These are phyloP conservation scores for Citrus unshiu DNA, from an alignment of 345 rosid species.

Conservation along the genomic window DNA sequence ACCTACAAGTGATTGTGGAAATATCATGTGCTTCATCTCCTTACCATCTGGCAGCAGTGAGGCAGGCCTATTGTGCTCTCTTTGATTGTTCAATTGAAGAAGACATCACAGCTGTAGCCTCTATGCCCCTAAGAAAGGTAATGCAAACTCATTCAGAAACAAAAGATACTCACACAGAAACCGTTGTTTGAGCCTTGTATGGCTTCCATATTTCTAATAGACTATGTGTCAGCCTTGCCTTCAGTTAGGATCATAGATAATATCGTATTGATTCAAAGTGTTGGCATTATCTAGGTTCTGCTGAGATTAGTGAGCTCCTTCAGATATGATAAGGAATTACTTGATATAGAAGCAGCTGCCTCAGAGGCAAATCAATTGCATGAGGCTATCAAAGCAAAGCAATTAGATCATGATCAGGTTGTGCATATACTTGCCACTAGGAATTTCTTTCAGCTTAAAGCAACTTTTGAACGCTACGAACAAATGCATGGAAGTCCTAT, in stretches of 20 bases:
- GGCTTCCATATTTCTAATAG: neutral
- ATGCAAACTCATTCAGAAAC: neutral
- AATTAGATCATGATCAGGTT: slow-evolving; percentile 60
- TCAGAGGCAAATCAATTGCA: slow-evolving; percentile 59
- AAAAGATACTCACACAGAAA: neutral
- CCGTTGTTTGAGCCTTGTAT: neutral
- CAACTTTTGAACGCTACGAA: slow-evolving; percentile 60
- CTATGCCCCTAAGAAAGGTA: slow-evolving; percentile 69
- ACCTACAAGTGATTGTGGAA: slow-evolving; percentile 62
- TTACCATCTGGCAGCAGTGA: slow-evolving; percentile 63
- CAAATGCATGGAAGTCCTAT: slow-evolving; percentile 47
- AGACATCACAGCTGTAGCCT: slow-evolving; percentile 43
- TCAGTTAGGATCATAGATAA: neutral
- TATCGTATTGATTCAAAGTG: neutral
- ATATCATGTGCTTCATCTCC: slow-evolving; percentile 77
- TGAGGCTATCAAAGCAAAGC: slow-evolving; percentile 54
- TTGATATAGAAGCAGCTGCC: slow-evolving; percentile 49
- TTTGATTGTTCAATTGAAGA: slow-evolving; percentile 74
- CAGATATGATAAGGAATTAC: slow-evolving; percentile 68
- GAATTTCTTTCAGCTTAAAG: slow-evolving; percentile 69
- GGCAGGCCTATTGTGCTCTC: slow-evolving; percentile 69
- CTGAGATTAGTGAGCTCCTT: slow-evolving; percentile 64
- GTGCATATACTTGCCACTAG: slow-evolving; percentile 62
- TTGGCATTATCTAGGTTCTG: slow-evolving; percentile 45
- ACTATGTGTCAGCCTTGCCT: neutral